Evolutionary conservation across 768 basidiomycete species (phyloP), one percentile per base, ranked within the genome.

Genomic region (Pisolithus marmoratus): DNA sequence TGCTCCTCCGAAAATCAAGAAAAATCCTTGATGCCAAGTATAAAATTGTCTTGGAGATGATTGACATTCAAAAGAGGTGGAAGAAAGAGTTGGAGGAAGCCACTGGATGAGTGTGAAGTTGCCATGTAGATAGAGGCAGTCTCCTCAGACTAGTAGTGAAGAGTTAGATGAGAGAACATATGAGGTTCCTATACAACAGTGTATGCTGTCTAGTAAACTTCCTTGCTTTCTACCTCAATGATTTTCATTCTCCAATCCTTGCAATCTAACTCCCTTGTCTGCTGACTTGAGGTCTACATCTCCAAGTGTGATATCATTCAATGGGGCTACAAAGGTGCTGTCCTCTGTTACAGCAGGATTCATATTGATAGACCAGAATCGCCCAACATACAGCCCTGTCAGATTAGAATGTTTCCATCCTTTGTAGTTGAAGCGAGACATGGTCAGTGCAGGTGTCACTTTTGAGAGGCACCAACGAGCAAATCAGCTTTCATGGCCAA

Each of bases 371-470:
- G n/a, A n/a, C n/a, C n/a, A n/a, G n/a, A n/a, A 17, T 91, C 89
- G 1, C 85, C 83, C 38, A 80, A 82, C 1, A 88, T 88, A 57
- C 79, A 82, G 63, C n/a, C n/a, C n/a, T 91, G 89, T 88, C 89
- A 91, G 43, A 91, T 77, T 14, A 90, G 75, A 36, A 94, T 82
- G 41, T 87, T 94, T 4, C 90, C 91, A 54, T 83, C 80, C 53
- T 84, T 88, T 8, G 88, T 91, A 7, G 87, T 89, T 4, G 89
- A 89, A 3, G 84, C 85, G 45, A 90, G 83, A 5, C 77, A 74
- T 2, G 87, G 81, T 59, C 84, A 83, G 17, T 65, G 74, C 0
- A 95, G 95, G 66, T 97, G 94, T 95, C 96, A 99, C 96, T 96
- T 50, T 8, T n/a, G n/a, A n/a, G n/a, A n/a, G n/a, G n/a, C n/a